Conservation (phyloP, 495 filamentous ascomycete species). For the Hyaloscypha hepaticicola region DNA sequence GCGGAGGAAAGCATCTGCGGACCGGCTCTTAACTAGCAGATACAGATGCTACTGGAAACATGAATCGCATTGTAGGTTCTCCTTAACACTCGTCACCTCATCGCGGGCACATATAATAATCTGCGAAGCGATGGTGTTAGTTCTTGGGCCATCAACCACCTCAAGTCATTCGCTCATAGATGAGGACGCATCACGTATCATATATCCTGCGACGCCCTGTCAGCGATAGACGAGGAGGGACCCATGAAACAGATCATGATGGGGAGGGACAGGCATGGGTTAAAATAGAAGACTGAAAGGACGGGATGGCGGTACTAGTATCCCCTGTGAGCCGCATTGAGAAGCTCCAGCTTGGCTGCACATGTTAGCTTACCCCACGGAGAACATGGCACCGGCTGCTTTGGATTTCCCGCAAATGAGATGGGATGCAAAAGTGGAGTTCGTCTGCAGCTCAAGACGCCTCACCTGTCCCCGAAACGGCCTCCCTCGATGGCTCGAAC, state of each 20-base stretch:
- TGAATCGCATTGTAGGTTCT: conserved; percentile 17
- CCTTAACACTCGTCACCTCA: conserved; percentile 24
- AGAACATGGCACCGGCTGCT: conserved; percentile 2
- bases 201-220: conserved; percentile 27
- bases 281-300: conserved; percentile 26
- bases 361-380: conserved; percentile 17
- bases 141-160: conserved; percentile 12
- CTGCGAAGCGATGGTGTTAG: conserved; percentile 9
- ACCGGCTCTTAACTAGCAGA: conserved; percentile 15
- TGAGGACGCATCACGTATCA: conserved; percentile 27
- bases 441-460: neutral
- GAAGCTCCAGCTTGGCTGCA: neutral
- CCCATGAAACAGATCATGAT: conserved; percentile 22
- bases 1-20: conserved; percentile 14
- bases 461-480: neutral
- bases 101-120: conserved; percentile 14
- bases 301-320: conserved; percentile 9
- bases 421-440: conserved; percentile 11
- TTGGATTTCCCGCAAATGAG: conserved; percentile 24
- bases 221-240: conserved; percentile 26
- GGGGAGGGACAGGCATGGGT: conserved; percentile 15
- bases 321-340: conserved; percentile 31
- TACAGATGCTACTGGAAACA: conserved; percentile 4
- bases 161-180: conserved; percentile 20
- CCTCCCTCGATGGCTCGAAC: neutral